These are phyloP conservation scores for Podospora sp. DNA, from an alignment of 495 filamentous ascomycete genomes.

Conservation along the genomic window DNA sequence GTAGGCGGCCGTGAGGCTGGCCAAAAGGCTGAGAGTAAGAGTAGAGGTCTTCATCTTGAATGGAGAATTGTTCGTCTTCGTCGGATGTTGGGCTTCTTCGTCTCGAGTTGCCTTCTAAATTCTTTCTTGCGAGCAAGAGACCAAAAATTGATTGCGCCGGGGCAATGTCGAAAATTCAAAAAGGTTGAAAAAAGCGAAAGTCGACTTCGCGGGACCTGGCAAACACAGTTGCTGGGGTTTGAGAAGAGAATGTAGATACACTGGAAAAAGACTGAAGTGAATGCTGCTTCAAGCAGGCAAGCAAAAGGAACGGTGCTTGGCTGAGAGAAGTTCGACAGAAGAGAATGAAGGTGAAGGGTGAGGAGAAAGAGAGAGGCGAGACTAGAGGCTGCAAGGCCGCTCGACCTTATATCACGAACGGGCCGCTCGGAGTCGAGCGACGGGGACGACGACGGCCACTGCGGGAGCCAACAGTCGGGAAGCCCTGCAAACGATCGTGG, in stretches of 20 bases:
- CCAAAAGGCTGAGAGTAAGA: slow-evolving; percentile 49
- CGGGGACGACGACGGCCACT: slow-evolving; percentile 1
- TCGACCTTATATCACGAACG: slow-evolving; percentile 26
- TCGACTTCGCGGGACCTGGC: slow-evolving; percentile 50
- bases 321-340: slow-evolving; percentile 31
- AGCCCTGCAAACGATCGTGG: neutral
- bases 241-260: slow-evolving; percentile 38
- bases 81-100: slow-evolving; percentile 17
- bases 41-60: slow-evolving; percentile 52
- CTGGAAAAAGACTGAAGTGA: slow-evolving; percentile 32
- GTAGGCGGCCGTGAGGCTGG: slow-evolving; percentile 45
- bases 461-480: neutral
- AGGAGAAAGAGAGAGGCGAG: slow-evolving; percentile 19
- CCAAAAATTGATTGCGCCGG: slow-evolving; percentile 26
- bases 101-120: slow-evolving; percentile 1
- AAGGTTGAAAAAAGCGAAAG: slow-evolving; percentile 46
- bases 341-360: slow-evolving; percentile 25
- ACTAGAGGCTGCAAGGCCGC: slow-evolving; percentile 18
- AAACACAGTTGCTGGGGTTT: slow-evolving; percentile 46
- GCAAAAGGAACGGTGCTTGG: slow-evolving; percentile 42
- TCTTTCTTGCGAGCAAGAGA: slow-evolving; percentile 4
- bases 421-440: neutral
- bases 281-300: slow-evolving; percentile 37
- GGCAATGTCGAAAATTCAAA: slow-evolving; percentile 26
- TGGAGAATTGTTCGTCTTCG: slow-evolving; percentile 21